Conservation (phyloP, 768 basidiomycete species). For the Mycena maculata region DNA sequence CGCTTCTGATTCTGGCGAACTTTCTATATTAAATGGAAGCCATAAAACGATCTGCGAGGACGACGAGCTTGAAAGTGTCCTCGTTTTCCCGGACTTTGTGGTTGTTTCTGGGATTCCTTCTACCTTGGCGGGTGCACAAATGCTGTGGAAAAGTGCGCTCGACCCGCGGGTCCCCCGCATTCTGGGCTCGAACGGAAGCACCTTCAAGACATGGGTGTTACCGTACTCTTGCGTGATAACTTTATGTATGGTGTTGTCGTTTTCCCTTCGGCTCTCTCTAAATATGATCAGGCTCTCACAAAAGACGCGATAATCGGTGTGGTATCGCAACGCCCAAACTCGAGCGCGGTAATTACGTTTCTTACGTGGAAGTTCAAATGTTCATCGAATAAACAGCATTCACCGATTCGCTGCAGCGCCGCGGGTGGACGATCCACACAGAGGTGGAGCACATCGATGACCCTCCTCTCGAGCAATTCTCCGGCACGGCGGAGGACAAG, state of each 20-base stretch:
- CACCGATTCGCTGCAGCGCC: slow-evolving; percentile 67
- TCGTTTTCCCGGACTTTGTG: slow-evolving; percentile 95
- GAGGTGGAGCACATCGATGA: slow-evolving; percentile 69
- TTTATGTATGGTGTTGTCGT: slow-evolving; percentile 63
- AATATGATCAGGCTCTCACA: slow-evolving; percentile 81
- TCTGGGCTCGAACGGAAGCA: slow-evolving; percentile 54
- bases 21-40: slow-evolving; percentile 87
- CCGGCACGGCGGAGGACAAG: slow-evolving; percentile 62
- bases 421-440: slow-evolving; percentile 82
- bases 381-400: slow-evolving; percentile 59
- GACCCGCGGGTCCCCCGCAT: slow-evolving; percentile 66
- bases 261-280: neutral
- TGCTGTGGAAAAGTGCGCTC: slow-evolving; percentile 73
- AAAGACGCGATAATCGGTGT: slow-evolving; percentile 92
- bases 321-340: slow-evolving; percentile 87
- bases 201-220: slow-evolving; percentile 78
- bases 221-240: slow-evolving; percentile 93
- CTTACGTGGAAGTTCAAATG: neutral
- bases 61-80: slow-evolving; percentile 77
- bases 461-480: slow-evolving; percentile 71
- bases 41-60: slow-evolving; percentile 77
- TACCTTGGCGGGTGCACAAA: slow-evolving; percentile 70
- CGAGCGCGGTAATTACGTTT: slow-evolving; percentile 71
- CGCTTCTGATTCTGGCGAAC: slow-evolving; percentile 61
- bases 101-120: slow-evolving; percentile 79